Percentiles rank a stretch among this genome's conserved stretches.
Evolutionary conservation across 139 green algal genomes (phyloP).

Genomic region (Coccomyxa sp.): DNA sequence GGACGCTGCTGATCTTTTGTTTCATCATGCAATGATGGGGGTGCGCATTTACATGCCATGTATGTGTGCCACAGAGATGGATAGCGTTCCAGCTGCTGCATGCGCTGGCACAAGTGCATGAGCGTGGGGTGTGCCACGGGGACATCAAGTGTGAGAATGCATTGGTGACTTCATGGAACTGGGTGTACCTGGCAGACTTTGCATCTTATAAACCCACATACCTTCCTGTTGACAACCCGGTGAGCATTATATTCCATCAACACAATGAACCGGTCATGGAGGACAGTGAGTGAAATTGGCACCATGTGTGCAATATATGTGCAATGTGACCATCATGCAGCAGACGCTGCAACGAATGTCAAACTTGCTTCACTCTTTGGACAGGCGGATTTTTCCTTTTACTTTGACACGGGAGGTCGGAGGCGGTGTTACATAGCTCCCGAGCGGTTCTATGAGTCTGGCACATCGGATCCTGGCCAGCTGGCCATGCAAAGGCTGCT

Average conservation of each 20-base stretch:
- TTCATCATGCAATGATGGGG: too few relatives aligned
- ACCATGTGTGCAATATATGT: not conserved
- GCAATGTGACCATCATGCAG: not conserved
- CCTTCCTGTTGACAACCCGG: slow-evolving; percentile 91
- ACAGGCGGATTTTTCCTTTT: slow-evolving; percentile 95
- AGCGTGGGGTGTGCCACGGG: slow-evolving; percentile 76
- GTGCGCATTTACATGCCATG: too few relatives aligned
- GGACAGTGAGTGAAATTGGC: not conserved
- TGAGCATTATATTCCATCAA: slow-evolving; percentile 19
- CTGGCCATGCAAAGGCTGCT: slow-evolving; percentile 17
- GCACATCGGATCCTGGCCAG: slow-evolving; percentile 2
- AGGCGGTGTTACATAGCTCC: slow-evolving; percentile 92
- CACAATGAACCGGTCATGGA: not conserved
- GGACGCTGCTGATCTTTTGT: too few relatives aligned
- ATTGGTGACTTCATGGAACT: slow-evolving; percentile 90
- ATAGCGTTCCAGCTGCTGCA: slow-evolving; percentile 89
- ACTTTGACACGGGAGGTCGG: slow-evolving; percentile 90
- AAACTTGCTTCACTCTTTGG: not conserved
- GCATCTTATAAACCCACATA: slow-evolving; percentile 87
- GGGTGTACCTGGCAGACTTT: slow-evolving; percentile 89
- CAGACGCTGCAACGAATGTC: not conserved
- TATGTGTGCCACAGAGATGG: slow-evolving; percentile 60
- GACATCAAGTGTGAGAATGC: slow-evolving; percentile 96
- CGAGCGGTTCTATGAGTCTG: slow-evolving; percentile 76
- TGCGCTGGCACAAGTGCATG: slow-evolving; percentile 69